Percentiles rank a stretch among this genome's conserved stretches.
Evolutionary conservation across 2,329 filamentous ascomycete genomes (phyloP).

Genomic region (Fusarium setosum): DNA sequence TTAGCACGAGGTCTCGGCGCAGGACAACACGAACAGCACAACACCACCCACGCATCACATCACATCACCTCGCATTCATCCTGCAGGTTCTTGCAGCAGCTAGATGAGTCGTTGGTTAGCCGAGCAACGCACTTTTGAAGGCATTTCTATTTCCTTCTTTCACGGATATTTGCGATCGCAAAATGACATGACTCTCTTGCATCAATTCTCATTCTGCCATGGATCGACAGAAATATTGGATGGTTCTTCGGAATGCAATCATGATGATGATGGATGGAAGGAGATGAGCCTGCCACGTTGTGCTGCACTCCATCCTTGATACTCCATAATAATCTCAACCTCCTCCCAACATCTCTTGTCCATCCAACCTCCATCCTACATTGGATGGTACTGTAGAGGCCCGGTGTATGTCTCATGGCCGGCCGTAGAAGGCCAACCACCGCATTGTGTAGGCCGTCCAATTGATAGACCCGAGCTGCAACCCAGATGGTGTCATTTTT

Average conservation of each 20-base stretch:
- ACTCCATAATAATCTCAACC: constrained; percentile 12
- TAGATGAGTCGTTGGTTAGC: constrained; percentile 28
- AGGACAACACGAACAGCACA: constrained; percentile 36
- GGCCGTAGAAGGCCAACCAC: constrained; percentile 15
- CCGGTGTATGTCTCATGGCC: neutral
- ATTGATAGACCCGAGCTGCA: neutral
- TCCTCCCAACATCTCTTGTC: constrained; percentile 3
- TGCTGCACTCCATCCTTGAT: neutral
- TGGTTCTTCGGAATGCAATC: neutral
- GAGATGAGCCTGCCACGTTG: constrained; percentile 20
- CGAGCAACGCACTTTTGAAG: constrained; percentile 12
- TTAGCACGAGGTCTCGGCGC: constrained; percentile 21
- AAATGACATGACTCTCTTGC: constrained; percentile 1
- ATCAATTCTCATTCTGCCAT: constrained; percentile 4
- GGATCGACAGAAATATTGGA: constrained; percentile 21
- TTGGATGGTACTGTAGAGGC: neutral
- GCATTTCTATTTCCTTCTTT: neutral
- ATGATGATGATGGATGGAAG: constrained; percentile 1
- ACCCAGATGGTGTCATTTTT: constrained; percentile 3
- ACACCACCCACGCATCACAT: constrained; percentile 26
- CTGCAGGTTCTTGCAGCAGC: constrained; percentile 20
- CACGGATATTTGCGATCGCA: constrained; percentile 13
- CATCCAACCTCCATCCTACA: constrained; percentile 16
- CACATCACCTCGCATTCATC: constrained; percentile 38
- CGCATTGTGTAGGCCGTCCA: neutral